Evolutionary conservation across 2,329 filamentous ascomycete species (phyloP), one percentile per base, ranked within the genome.

Genomic region (Ascocoryne sarcoides): DNA sequence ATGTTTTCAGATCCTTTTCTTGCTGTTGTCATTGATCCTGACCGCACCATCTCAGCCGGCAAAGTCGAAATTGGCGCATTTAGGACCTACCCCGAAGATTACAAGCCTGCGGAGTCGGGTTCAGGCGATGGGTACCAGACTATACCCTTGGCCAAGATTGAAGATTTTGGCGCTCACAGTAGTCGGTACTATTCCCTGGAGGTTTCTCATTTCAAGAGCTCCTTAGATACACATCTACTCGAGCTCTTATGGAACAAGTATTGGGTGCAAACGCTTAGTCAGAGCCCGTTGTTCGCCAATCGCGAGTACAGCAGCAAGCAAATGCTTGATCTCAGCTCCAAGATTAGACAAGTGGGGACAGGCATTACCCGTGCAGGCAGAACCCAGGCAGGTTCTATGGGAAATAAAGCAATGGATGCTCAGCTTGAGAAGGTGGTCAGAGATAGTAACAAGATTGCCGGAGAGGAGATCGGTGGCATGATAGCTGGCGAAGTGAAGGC

Each of bases 221-320:
- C 84, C 0, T 79, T 98, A 19, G 92, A 98, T 64, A 75, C 80
- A 2, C 83, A 88, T 54, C 72, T 98, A 17, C 71, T 98, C 4
- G 86, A 93, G 57, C 74, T 87, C 37, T 70, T 98, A 20, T 96
- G 92, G 92, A 95, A 95, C 69, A 96, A 96, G 64, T 98, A 98
- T 70, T 95, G 88, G 92, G 89, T 95, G 23, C 85, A 93, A 58
- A 98, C 92, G 4, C 75, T 98, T 15, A 93, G 87, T 21, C 86
- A 94, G 54, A 92, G 80, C 53, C 89, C 90, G 16, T 73, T 95
- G 4, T 81, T 94, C 54, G 88, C 86, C 41, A 96, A 95, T 58
- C 84, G 89, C 48, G 90, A 95, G 53, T 98, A 89, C 59, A 83
- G 82, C 38, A 94, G 83, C 55, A 92, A 89, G 62, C 89, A 95